Evolutionary conservation across 768 basidiomycete species (phyloP).

Genomic region (Auriscalpium vulgare): DNA sequence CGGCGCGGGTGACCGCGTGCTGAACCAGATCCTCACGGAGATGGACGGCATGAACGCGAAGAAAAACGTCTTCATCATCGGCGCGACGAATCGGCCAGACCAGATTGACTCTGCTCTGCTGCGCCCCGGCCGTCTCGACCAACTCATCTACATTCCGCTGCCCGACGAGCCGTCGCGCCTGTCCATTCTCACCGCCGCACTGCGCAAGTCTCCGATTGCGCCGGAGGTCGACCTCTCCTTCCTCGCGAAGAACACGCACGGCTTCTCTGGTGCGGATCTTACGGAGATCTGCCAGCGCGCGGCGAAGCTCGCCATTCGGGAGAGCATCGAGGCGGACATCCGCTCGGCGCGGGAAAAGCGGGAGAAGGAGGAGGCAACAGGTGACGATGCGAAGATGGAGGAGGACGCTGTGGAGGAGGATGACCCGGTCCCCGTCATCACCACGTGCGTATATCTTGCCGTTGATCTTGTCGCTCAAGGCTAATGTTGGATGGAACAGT

Average conservation of each 20-base stretch:
- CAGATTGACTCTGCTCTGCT: slow-evolving; percentile 90
- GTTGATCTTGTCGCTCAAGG: not conserved
- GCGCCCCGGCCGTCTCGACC: slow-evolving; percentile 97
- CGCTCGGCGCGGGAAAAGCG: slow-evolving; percentile 66
- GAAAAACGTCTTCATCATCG: slow-evolving; percentile 99
- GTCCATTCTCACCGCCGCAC: slow-evolving; percentile 83
- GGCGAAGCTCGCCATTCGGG: slow-evolving; percentile 93
- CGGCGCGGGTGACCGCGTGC: slow-evolving; percentile 94
- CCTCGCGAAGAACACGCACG: slow-evolving; percentile 90
- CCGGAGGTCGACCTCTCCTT: slow-evolving; percentile 75
- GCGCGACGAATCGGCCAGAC: slow-evolving; percentile 94
- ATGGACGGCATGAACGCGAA: slow-evolving; percentile 99
- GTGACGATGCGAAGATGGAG: slow-evolving; percentile 62
- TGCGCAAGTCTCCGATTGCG: slow-evolving; percentile 88
- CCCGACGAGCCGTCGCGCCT: slow-evolving; percentile 90
- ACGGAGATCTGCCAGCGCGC: slow-evolving; percentile 99
- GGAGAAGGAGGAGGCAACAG: slow-evolving; percentile 70
- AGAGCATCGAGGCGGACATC: slow-evolving; percentile 91
- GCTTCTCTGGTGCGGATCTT: slow-evolving; percentile 98
- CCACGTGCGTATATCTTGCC: slow-evolving; percentile 37
- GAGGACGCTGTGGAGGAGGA: slow-evolving; percentile 69
- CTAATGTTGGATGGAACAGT: slow-evolving; percentile 26
- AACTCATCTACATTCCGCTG: slow-evolving; percentile 98
- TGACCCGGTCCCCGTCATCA: slow-evolving; percentile 87
- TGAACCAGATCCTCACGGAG: slow-evolving; percentile 95